Conservation (phyloP, 2,329 filamentous ascomycete species). For the Blumeria graminis region DNA sequence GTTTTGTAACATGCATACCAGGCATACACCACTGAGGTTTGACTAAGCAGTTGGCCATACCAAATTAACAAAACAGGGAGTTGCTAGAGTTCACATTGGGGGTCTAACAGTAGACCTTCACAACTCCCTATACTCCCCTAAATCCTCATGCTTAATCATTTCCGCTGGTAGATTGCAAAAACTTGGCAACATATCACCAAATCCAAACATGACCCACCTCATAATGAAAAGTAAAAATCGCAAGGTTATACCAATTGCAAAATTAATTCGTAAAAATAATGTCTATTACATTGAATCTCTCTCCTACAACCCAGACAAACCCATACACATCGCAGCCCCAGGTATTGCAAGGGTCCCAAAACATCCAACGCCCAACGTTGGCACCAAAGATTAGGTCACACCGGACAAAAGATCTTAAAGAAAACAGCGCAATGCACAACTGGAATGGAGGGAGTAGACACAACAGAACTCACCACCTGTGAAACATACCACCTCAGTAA, state of each 20-base stretch:
- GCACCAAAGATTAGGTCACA: neutral
- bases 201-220: neutral
- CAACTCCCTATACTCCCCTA: neutral
- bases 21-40: neutral
- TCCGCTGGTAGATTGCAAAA: conserved; percentile 1
- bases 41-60: neutral
- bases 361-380: neutral
- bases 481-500: neutral
- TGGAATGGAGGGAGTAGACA: neutral
- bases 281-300: neutral
- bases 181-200: neutral
- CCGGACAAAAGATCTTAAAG: neutral
- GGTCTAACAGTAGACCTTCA: neutral
- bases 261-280: neutral
- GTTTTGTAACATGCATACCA: neutral
- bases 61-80: neutral
- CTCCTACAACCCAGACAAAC: neutral
- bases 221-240: neutral
- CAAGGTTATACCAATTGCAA: neutral
- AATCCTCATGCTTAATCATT: neutral
- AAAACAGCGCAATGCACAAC: neutral
- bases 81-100: neutral
- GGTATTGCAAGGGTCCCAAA: conserved; percentile 1
- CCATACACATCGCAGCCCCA: neutral
- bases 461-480: neutral